phyloP scores from a whole-genome alignment of 306 rosid genomes.

The Cucumis hystrix region DNA sequence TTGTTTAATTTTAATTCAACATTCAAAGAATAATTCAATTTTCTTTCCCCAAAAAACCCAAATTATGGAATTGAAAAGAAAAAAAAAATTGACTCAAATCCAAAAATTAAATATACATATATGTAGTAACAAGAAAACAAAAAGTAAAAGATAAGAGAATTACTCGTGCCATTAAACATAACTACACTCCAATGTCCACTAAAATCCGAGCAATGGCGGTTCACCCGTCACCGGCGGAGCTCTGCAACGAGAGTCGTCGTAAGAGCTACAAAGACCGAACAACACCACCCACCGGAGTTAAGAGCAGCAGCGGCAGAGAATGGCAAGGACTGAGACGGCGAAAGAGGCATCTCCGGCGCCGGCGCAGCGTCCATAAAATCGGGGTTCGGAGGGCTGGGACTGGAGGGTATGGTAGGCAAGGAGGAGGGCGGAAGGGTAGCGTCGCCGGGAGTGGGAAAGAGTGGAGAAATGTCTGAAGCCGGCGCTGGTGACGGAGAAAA shows the following conservation, averaged over 20 bases:
- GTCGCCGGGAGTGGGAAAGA: slow-evolving; percentile 35
- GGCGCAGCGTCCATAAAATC: slow-evolving; percentile 14
- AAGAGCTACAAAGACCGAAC: slow-evolving; percentile 6
- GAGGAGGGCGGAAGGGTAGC: slow-evolving; percentile 30
- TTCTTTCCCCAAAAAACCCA: neutral
- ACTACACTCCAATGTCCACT: neutral
- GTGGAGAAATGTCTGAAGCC: slow-evolving; percentile 35
- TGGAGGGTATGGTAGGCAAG: slow-evolving; percentile 43
- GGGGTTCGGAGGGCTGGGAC: slow-evolving; percentile 45
- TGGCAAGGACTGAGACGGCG: slow-evolving; percentile 29
- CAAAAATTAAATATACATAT: neutral
- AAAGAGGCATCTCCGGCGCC: slow-evolving; percentile 16
- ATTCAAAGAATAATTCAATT: neutral
- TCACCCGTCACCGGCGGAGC: slow-evolving; percentile 7
- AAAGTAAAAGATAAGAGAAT: neutral
- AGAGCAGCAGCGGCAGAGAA: slow-evolving; percentile 13
- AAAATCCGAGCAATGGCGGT: neutral
- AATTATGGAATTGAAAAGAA: neutral
- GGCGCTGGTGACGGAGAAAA: slow-evolving; percentile 8
- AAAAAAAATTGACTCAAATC: neutral
- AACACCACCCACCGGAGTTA: neutral
- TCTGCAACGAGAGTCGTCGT: slow-evolving; percentile 5
- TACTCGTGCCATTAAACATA: neutral
- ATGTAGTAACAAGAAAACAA: neutral
- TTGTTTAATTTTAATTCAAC: neutral